phyloP scores from a whole-genome alignment of 129 eudicot species.

The Centrapalus pauciflorus region DNA sequence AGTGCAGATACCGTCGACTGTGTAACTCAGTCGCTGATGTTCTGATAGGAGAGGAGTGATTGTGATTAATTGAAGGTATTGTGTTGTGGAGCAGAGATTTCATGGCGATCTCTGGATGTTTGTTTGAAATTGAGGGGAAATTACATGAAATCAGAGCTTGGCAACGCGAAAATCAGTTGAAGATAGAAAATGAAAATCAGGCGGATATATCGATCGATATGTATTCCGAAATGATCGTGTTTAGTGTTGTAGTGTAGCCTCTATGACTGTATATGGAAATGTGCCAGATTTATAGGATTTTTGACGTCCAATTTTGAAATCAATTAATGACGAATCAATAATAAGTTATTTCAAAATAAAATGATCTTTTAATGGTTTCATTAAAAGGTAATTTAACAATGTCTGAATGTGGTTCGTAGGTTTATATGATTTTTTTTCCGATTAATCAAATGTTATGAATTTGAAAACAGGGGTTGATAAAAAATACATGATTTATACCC shows the following conservation, averaged over 20 bases:
- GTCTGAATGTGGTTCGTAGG: no score
- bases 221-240: neutral
- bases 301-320: no score
- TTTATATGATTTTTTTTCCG: no score
- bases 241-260: no score
- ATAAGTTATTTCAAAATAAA: no score
- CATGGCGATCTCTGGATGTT: slow-evolving; percentile 29
- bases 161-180: slow-evolving; percentile 17
- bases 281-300: neutral
- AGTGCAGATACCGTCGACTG: slow-evolving; percentile 16
- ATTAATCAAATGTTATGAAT: no score
- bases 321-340: no score
- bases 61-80: slow-evolving; percentile 16
- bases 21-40: slow-evolving; percentile 11
- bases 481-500: no score
- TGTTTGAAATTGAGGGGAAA: slow-evolving; percentile 6
- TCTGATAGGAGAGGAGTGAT: slow-evolving; percentile 10
- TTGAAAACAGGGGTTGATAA: no score
- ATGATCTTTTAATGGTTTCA: no score
- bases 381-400: no score
- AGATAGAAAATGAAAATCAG: neutral
- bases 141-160: slow-evolving; percentile 19
- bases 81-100: slow-evolving; percentile 43
- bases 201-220: slow-evolving; percentile 1
- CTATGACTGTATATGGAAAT: neutral